These are phyloP conservation scores for Trichosporon coremiiforme DNA, from an alignment of 1,284 basidiomycete species.

Conservation along the genomic window DNA sequence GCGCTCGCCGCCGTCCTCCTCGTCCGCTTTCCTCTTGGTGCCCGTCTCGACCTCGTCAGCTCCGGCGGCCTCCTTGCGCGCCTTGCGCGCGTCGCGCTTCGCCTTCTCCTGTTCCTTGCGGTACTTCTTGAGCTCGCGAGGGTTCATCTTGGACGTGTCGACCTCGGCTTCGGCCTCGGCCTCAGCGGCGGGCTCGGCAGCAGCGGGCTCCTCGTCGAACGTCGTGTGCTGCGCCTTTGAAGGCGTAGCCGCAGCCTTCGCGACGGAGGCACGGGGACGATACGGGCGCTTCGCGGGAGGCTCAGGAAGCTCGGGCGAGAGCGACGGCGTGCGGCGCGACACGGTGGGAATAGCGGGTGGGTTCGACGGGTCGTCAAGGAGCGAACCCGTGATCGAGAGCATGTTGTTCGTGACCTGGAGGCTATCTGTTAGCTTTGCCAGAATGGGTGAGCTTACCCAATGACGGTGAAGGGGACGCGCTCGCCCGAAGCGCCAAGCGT, in stretches of 20 bases:
- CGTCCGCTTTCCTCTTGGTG: conserved; percentile 42
- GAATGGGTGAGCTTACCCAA: conserved; percentile 67
- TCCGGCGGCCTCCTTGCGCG: conserved; percentile 40
- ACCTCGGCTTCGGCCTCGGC: conserved; percentile 22
- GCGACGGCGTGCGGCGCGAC: conserved; percentile 56
- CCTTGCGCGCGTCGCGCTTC: conserved; percentile 50
- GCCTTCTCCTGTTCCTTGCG: conserved; percentile 50
- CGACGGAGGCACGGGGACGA: conserved; percentile 57
- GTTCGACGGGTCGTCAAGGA: conserved; percentile 82
- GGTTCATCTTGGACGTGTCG: conserved; percentile 40
- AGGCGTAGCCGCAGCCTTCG: conserved; percentile 61
- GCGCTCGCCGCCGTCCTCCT: conserved; percentile 27
- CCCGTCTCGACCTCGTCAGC: conserved; percentile 30
- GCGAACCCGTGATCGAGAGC: conserved; percentile 87
- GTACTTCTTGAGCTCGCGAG: conserved; percentile 48
- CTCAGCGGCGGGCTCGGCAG: no score
- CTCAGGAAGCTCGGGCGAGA: conserved; percentile 62
- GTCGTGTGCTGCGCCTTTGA: conserved; percentile 33
- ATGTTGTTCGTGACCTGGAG: conserved; percentile 92
- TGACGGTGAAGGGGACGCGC: conserved; percentile 80
- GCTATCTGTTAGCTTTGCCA: conserved; percentile 58
- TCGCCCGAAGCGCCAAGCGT: conserved; percentile 72
- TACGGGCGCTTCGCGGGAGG: conserved; percentile 45
- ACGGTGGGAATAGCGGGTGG: conserved; percentile 59
- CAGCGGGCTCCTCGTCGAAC: conserved; percentile 2